phyloP scores from a whole-genome alignment of 345 rosid genomes.

The Citrus mangshanensis region DNA sequence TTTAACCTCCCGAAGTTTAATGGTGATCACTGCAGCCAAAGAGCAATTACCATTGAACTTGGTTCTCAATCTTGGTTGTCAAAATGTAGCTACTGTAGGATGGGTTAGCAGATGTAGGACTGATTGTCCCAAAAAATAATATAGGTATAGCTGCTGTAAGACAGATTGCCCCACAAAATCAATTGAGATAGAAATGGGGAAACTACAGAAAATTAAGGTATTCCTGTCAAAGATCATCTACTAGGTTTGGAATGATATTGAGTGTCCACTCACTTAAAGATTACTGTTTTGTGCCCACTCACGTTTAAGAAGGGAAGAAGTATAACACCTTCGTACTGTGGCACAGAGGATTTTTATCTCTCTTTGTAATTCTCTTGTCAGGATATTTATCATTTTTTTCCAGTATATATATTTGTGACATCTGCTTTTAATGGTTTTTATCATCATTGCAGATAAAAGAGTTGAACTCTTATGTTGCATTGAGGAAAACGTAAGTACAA shows the following conservation, averaged over 20 bases:
- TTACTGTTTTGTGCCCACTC: neutral
- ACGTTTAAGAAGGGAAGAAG: neutral
- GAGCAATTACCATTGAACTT: neutral
- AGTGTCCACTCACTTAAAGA: neutral
- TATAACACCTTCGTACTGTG: neutral
- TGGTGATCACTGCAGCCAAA: neutral
- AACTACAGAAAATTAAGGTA: too few species aligned
- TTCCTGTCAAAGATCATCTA: neutral
- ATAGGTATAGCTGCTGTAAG: too few species aligned
- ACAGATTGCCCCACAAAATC: too few species aligned
- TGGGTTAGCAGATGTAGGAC: too few species aligned
- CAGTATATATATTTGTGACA: neutral
- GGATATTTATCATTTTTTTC: neutral
- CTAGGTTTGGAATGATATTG: neutral
- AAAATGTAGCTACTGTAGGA: neutral
- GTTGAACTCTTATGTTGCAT: constrained; percentile 85
- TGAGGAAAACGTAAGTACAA: constrained; percentile 83
- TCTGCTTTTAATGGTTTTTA: constrained; percentile 6
- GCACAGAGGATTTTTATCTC: neutral
- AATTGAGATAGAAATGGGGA: too few species aligned
- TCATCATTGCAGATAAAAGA: constrained; percentile 74
- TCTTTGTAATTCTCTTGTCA: neutral
- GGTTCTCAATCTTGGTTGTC: neutral
- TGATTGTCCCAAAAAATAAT: too few species aligned
- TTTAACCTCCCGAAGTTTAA: neutral